Conservation (phyloP, 176 grass and related monocot genomes). For the Tillandsia fasciculata region DNA sequence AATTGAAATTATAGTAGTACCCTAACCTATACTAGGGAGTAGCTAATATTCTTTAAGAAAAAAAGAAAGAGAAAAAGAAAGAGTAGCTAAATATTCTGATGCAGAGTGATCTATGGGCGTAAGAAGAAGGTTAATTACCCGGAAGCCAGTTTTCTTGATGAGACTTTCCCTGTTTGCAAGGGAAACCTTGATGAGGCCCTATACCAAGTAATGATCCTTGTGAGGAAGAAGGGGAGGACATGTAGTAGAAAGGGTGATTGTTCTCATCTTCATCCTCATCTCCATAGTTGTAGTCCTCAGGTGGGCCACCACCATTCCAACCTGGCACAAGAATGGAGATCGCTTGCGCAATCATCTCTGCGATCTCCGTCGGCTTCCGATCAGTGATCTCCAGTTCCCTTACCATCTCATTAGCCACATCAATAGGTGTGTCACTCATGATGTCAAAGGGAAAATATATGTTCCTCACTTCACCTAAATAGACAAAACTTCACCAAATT, state of each 20-base stretch:
- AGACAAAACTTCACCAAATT: background rate
- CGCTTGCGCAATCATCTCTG: conserved; percentile 76
- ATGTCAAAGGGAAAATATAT: conserved; percentile 95
- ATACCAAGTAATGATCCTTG: conserved; percentile 35
- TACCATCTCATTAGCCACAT: conserved; percentile 89
- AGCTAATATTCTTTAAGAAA: too few relatives aligned
- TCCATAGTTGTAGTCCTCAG: conserved; percentile 31
- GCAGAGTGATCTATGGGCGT: background rate
- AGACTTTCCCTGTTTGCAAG: conserved; percentile 12
- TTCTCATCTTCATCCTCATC: conserved; percentile 22
- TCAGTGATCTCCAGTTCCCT: conserved; percentile 78
- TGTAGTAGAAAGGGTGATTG: conserved; percentile 44
- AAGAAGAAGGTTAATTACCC: conserved; percentile 12
- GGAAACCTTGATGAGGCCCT: conserved; percentile 9
- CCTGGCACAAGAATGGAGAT: conserved; percentile 41
- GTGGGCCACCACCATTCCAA: conserved; percentile 24
- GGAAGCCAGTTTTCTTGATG: conserved; percentile 22
- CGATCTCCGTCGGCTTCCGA: conserved; percentile 53
- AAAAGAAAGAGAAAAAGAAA: too few relatives aligned
- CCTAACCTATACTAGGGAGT: too few relatives aligned
- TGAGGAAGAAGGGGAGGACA: conserved; percentile 59
- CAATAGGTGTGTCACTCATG: conserved; percentile 49
- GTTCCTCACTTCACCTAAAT: conserved; percentile 37
- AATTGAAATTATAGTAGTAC: too few relatives aligned
- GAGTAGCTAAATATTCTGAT: background rate